Base-by-base conservation (phyloP, 2,329 filamentous ascomycete species). In the Pezicula carpinea region DNA sequence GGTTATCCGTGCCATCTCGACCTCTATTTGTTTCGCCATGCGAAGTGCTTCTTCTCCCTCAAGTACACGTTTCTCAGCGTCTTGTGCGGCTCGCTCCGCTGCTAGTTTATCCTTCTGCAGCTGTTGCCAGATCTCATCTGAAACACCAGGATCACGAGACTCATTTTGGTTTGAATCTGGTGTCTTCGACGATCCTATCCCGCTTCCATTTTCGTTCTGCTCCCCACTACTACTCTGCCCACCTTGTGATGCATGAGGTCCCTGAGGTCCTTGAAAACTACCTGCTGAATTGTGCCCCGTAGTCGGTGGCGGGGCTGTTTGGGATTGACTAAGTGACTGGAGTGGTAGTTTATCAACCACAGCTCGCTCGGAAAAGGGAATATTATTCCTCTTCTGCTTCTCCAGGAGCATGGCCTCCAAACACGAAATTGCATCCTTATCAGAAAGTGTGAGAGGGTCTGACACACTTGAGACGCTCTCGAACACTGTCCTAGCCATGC, bases 41-140 rank as follows among this genome's bases (percentile, higher is more conserved):
- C 36, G 21, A 39, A 15, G 19, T 13, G 41, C 45, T 34, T 58
- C 38, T 35, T 52, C 48, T 17, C 23, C 46, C 39, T 54, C 2
- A 62, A 67, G 10, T 21, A 54, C 13, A 29, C 26, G 47, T 8
- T 21, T 21, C 5, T 40, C 5, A 1, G 47, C 38, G 62, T 59
- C 10, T 57, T 60, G 19, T 66, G 58, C 17, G 50, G 50, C 39
- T 55, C 39, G 13, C 36, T 46, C n/a, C 45, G 26, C 10, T 26
- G 39, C 34, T 48, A 51, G 32, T 17, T 63, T 67, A 60, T 85
- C 78, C 1, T 49, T 56, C 49, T 81, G 70, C 0, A 87, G 74
- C 53, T 83, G 77, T 2, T 72, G 64, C 83, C 83, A 87, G 1
- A 79, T 65, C 5, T 64, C 76, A 40, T 86, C 80, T 4, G 70